A percentile compares a stretch with the other conserved stretches of the same genome.
Evolutionary conservation across 2,329 filamentous ascomycete species (phyloP).

Genomic region (Penicillium olsonii): DNA sequence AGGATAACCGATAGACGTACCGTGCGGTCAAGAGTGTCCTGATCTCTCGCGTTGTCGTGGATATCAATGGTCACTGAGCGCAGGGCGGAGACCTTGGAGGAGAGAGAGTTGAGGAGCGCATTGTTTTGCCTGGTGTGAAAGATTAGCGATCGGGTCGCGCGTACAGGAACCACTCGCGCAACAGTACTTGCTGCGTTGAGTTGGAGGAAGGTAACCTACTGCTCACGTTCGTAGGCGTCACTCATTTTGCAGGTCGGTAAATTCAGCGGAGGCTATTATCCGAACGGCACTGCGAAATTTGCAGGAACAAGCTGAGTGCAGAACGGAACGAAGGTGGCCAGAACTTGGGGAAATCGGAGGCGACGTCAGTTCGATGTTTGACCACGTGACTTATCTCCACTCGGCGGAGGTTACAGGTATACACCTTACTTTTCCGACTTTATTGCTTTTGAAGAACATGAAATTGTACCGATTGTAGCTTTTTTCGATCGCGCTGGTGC

Average conservation of each 20-base stretch:
- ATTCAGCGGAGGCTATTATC: neutral
- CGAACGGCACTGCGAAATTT: neutral
- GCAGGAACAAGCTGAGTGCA: neutral
- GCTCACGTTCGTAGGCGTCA: slow-evolving; percentile 75
- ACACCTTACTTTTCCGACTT: too few species aligned
- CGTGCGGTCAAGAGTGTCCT: slow-evolving; percentile 83
- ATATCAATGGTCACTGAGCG: slow-evolving; percentile 96
- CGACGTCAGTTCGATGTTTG: slow-evolving; percentile 1
- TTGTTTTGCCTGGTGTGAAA: slow-evolving; percentile 74
- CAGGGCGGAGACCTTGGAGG: slow-evolving; percentile 85
- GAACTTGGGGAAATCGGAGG: neutral
- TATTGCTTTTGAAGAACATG: too few species aligned
- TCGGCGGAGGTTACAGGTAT: neutral
- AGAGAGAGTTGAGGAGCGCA: slow-evolving; percentile 85
- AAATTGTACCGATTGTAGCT: too few species aligned
- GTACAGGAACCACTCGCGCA: neutral
- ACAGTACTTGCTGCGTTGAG: neutral
- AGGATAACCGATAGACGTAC: slow-evolving; percentile 53
- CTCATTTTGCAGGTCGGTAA: slow-evolving; percentile 56
- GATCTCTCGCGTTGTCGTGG: slow-evolving; percentile 89
- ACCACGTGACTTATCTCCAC: slow-evolving; percentile 2
- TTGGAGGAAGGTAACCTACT: slow-evolving; percentile 45
- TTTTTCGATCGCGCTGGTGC: too few species aligned
- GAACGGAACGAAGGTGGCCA: slow-evolving; percentile 5
- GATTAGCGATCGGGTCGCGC: neutral